phyloP scores from a whole-genome alignment of 257 asterid species.

The Solanum medicagineum region DNA sequence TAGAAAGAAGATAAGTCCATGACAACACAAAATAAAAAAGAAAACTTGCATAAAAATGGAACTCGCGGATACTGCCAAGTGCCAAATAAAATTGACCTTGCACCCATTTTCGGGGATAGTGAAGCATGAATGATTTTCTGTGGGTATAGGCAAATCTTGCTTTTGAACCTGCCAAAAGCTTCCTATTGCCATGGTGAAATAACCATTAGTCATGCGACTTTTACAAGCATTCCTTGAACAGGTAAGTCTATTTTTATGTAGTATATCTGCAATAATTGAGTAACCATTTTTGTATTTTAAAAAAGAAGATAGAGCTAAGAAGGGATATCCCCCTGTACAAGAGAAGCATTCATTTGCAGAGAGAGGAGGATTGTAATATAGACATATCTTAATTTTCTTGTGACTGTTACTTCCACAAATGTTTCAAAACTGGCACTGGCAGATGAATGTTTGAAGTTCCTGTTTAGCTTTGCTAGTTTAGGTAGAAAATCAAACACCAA shows the following conservation, averaged over 20 bases:
- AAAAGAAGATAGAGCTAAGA: not conserved
- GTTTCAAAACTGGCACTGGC: not conserved
- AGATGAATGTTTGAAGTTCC: not conserved
- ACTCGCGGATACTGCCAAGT: not conserved
- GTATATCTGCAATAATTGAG: not conserved
- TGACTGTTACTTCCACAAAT: not conserved
- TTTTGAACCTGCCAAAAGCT: not conserved
- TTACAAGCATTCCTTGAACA: not conserved
- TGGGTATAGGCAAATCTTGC: not conserved
- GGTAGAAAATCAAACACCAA: not conserved
- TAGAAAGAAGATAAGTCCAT: not conserved
- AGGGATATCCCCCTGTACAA: not conserved
- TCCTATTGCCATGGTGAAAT: not conserved
- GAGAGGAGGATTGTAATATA: not conserved
- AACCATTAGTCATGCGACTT: not conserved
- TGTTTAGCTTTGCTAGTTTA: not conserved
- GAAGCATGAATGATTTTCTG: not conserved
- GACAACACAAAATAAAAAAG: not conserved
- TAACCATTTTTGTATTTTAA: not conserved
- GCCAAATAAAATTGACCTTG: not conserved
- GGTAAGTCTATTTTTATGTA: not conserved
- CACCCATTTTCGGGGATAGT: not conserved
- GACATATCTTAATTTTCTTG: not conserved
- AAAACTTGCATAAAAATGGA: not conserved
- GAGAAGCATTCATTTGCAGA: not conserved